A percentile compares a stretch with the other conserved stretches of the same genome.
These are phyloP conservation scores for Phytophthora fragariaefolia DNA, from an alignment of 352 stramenopile species.

Conservation along the genomic window DNA sequence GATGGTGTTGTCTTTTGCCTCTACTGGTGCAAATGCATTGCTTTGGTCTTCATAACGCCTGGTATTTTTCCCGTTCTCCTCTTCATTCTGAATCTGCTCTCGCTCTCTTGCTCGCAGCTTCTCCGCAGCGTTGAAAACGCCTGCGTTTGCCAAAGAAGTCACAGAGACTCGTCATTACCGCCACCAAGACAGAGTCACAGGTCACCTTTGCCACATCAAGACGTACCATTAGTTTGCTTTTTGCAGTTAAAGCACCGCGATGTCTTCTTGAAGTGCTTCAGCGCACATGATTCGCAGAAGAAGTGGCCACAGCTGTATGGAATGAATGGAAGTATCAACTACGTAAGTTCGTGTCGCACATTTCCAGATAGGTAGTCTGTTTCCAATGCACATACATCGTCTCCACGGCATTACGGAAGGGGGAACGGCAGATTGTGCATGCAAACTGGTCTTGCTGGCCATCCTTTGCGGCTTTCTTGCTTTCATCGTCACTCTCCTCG, in stretches of 20 bases:
- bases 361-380: too few species aligned
- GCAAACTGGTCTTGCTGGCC: conserved; percentile 91
- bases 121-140: conserved; percentile 90
- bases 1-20: not conserved
- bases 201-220: not conserved
- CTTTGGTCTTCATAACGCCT: not conserved
- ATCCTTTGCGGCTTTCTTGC: conserved; percentile 70
- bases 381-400: conserved; percentile 65
- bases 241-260: conserved; percentile 93
- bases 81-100: conserved; percentile 30
- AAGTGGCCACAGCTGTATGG: conserved; percentile 92
- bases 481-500: conserved; percentile 65
- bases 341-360: too few species aligned
- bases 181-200: not conserved
- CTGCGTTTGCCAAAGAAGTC: conserved; percentile 20
- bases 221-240: conserved; percentile 92
- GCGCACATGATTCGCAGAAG: conserved; percentile 95
- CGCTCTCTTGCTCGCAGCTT: conserved; percentile 73
- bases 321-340: too few species aligned
- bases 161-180: not conserved
- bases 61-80: conserved; percentile 13
- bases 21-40: not conserved
- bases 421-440: conserved; percentile 94
- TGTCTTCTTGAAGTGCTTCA: conserved; percentile 86
- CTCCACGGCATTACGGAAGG: conserved; percentile 95